phyloP scores from a whole-genome alignment of 2,329 filamentous ascomycete species.

The Aquanectria penicillioides region DNA sequence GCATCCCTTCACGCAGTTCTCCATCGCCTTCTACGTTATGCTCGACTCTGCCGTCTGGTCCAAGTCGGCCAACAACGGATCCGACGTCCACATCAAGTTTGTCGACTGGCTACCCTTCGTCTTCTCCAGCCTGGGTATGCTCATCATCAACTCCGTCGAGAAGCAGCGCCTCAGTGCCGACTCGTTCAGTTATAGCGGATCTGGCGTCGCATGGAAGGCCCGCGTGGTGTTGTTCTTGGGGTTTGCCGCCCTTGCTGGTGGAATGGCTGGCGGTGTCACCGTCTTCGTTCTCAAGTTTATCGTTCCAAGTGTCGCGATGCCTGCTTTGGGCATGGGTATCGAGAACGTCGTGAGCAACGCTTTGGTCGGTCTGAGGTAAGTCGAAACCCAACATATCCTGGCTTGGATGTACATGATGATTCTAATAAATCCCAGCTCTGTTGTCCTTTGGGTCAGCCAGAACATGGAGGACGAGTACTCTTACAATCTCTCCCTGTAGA shows the following conservation, averaged over 20 bases:
- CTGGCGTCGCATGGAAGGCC: conserved; percentile 74
- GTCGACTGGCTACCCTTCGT: conserved; percentile 77
- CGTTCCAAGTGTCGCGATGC: conserved; percentile 66
- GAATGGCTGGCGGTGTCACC: conserved; percentile 75
- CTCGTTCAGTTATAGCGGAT: conserved; percentile 70
- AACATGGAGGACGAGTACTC: conserved; percentile 79
- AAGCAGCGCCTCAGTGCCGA: conserved; percentile 72
- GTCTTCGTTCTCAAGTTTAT: conserved; percentile 74
- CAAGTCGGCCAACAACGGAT: conserved; percentile 67
- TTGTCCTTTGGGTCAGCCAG: conserved; percentile 75
- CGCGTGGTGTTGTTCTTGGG: conserved; percentile 74
- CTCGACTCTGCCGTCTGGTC: conserved; percentile 76
- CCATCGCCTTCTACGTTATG: conserved; percentile 74
- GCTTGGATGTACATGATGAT: not conserved
- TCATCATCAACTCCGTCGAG: conserved; percentile 77
- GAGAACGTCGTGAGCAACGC: conserved; percentile 74
- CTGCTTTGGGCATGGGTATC: conserved; percentile 71
- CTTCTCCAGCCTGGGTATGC: conserved; percentile 74
- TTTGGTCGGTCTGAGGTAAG: conserved; percentile 68
- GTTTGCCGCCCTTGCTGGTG: conserved; percentile 72
- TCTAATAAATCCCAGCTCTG: conserved; percentile 57
- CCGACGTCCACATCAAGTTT: conserved; percentile 70
- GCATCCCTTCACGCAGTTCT: conserved; percentile 58
- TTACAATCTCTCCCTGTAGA: conserved; percentile 71
- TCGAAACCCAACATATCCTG: conserved; percentile 2